Conservation (phyloP, 2,329 filamentous ascomycete species). For the Cryphonectria parasitica region DNA sequence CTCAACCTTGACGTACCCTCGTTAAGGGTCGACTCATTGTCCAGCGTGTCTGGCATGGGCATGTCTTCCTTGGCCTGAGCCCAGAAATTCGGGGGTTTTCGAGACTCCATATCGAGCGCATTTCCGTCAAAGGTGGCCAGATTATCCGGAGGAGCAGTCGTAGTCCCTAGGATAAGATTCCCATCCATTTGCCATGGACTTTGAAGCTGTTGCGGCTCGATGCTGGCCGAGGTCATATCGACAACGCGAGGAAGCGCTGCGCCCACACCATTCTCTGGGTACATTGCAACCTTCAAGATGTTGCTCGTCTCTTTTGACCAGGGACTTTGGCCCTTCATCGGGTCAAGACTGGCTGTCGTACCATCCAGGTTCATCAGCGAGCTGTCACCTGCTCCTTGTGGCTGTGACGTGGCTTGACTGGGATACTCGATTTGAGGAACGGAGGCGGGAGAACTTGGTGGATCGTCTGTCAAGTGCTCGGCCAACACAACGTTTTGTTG, state of each 20-base stretch:
- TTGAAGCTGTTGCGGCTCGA: slow-evolving; percentile 4
- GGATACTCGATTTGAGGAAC: not conserved
- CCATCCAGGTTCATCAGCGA: slow-evolving; percentile 1
- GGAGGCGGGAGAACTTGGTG: not conserved
- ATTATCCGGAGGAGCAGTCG: not conserved
- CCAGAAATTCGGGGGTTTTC: slow-evolving; percentile 14
- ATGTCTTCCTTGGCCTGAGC: not conserved
- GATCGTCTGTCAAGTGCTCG: not conserved
- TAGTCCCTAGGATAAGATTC: not conserved
- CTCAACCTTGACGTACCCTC: slow-evolving; percentile 13
- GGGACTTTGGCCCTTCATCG: slow-evolving; percentile 5
- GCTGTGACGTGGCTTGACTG: not conserved
- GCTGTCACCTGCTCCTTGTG: not conserved
- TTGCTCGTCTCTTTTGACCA: not conserved
- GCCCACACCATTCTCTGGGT: not conserved
- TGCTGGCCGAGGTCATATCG: not conserved
- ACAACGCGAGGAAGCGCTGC: not conserved
- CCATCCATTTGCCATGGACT: not conserved
- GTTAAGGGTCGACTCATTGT: slow-evolving; percentile 23
- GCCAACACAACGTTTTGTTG: not conserved
- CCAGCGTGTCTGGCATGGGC: slow-evolving; percentile 20
- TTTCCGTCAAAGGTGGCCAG: not conserved
- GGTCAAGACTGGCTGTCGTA: not conserved
- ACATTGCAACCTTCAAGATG: not conserved
- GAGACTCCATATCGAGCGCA: not conserved